phyloP scores from a whole-genome alignment of 768 basidiomycete species.

The Tubosaeta sp. region DNA sequence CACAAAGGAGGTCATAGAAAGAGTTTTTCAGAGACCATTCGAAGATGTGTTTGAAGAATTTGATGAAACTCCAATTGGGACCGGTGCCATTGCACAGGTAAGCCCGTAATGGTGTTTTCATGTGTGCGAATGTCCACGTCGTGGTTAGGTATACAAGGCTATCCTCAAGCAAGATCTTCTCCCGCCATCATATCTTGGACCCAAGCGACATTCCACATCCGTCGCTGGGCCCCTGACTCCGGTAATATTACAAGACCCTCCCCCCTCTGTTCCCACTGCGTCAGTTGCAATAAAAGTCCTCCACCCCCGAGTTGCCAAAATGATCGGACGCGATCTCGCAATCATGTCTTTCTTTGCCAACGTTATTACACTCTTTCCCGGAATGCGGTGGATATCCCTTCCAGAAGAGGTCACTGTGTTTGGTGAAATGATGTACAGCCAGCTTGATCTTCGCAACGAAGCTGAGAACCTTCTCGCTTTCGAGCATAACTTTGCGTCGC shows the following conservation, averaged over 20 bases:
- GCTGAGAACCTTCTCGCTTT: conserved; percentile 83
- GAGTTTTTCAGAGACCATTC: conserved; percentile 79
- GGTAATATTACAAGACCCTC: conserved; percentile 45
- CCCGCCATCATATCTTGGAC: conserved; percentile 77
- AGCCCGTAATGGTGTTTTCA: conserved; percentile 18
- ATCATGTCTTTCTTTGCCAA: conserved; percentile 95
- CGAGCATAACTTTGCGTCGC: conserved; percentile 77
- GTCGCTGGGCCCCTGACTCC: conserved; percentile 51
- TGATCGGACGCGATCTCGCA: conserved; percentile 82
- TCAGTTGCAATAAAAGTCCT: conserved; percentile 95
- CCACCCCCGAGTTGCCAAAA: conserved; percentile 80
- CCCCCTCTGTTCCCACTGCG: conserved; percentile 72
- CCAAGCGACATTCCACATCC: conserved; percentile 55
- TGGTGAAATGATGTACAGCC: conserved; percentile 93
- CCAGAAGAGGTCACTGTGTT: conserved; percentile 95
- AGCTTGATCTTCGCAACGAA: conserved; percentile 88
- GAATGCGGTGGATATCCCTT: conserved; percentile 94
- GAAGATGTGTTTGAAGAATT: conserved; percentile 90
- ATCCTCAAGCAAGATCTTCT: conserved; percentile 80
- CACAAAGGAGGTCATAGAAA: conserved; percentile 77
- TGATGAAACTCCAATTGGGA: conserved; percentile 84
- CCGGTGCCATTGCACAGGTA: conserved; percentile 93
- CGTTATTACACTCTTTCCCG: conserved; percentile 73
- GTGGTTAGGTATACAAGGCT: conserved; percentile 79
- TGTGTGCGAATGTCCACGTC: background rate